Evolutionary conservation across 805 yeast genomes (phyloP), one percentile per base, ranked within the genome.

Genomic region (Blastobotrys mokoenaii): DNA sequence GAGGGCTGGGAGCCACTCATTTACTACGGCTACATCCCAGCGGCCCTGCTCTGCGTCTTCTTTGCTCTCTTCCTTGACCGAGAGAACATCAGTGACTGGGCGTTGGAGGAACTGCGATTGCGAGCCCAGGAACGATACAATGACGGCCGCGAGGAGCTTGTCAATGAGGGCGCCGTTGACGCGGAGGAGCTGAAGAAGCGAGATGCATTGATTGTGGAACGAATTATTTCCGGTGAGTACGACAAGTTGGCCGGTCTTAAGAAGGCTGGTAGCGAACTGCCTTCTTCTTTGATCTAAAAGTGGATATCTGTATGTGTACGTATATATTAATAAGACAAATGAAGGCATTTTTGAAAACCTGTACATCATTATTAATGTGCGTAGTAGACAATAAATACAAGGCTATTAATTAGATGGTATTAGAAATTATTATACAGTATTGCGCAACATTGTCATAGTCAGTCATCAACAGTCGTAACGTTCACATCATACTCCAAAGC

Each of bases 1-100:
- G 94, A 85, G 67, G 94, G 94, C 41, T 85, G 95, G 95, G 95
- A 86, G 61, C 70, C 71, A 51, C 71, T 84, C 45, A 79, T 80
- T 56, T 84, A 80, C 67, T 81, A 74, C 63, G 68, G 80, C 45
- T 82, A 82, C 53, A 74, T 85, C 48, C 95, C 95, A 15, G 78
- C 80, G 20, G 69, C 82, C 59, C 67, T 77, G 41, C 68, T 79
- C 51, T 65, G 83, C 39, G 69, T 79, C 44, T 77, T 71, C 33
- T 64, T 73, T 15, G 64, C 73, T 48, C 54, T 74, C 40, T 79
- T 76, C 65, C 69, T 75, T 51, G 66, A 71, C 43, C 74, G 73
- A 48, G 74, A 72, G 46, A 71, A 70, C 51, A 65, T 77, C 45
- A 68, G 73, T 48, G 84, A 79, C 56, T 85, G 95, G 95, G 95